A percentile compares a stretch with the other conserved stretches of the same genome.
These are phyloP conservation scores for Quercus agrifolia DNA, from an alignment of 306 rosid genomes.

Conservation along the genomic window DNA sequence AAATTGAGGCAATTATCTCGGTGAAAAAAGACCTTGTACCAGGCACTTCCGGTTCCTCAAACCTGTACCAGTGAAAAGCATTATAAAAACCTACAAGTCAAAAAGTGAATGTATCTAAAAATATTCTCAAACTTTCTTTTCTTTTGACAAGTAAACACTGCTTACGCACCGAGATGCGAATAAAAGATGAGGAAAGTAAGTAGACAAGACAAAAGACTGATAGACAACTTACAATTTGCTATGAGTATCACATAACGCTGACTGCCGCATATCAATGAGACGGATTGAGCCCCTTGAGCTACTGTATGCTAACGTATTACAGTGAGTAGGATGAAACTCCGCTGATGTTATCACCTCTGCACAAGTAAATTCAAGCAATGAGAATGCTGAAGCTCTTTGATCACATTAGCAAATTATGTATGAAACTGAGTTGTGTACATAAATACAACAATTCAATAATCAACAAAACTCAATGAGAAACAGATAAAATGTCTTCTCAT, in stretches of 20 bases:
- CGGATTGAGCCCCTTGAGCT: slow-evolving; percentile 99
- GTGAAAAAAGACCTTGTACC: slow-evolving; percentile 95
- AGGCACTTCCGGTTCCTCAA: slow-evolving; percentile 96
- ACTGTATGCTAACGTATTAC: slow-evolving; percentile 92
- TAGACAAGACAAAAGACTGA: slow-evolving; percentile 1
- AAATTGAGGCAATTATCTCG: slow-evolving; percentile 95
- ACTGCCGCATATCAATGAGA: slow-evolving; percentile 92
- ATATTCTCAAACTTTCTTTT: background rate
- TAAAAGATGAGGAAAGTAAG: background rate
- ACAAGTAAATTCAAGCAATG: slow-evolving; percentile 22
- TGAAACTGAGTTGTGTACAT: background rate
- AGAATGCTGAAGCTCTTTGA: background rate
- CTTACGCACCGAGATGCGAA: background rate
- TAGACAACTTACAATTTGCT: slow-evolving; percentile 68
- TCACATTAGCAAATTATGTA: background rate
- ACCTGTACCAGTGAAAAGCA: slow-evolving; percentile 45
- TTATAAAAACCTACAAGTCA: background rate
- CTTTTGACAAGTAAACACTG: background rate
- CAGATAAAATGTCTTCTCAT: background rate
- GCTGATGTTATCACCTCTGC: slow-evolving; percentile 99
- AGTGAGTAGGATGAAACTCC: slow-evolving; percentile 95
- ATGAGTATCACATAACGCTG: slow-evolving; percentile 95
- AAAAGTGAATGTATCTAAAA: background rate
- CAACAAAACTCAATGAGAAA: background rate
- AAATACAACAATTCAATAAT: background rate